Percentiles rank a stretch among this genome's conserved stretches.
These are phyloP conservation scores for Capsicum baccatum DNA, from an alignment of 257 asterid genomes.

Conservation along the genomic window DNA sequence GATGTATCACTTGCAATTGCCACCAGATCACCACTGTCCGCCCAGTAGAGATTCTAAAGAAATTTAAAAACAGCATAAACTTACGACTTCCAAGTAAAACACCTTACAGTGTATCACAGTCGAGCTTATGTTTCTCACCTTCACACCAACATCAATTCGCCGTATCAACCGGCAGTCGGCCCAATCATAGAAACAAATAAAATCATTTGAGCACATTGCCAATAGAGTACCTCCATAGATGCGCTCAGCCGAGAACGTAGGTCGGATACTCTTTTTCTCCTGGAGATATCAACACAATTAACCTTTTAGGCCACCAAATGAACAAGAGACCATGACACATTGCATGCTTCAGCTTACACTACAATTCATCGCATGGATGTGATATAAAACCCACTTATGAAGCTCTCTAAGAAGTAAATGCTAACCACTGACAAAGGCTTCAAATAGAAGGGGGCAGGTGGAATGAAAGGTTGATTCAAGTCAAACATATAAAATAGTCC, in stretches of 20 bases:
- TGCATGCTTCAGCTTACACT: slow-evolving; percentile 5
- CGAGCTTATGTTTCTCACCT: slow-evolving; percentile 53
- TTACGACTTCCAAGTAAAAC: slow-evolving; percentile 18
- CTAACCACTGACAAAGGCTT: not conserved
- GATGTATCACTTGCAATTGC: slow-evolving; percentile 86
- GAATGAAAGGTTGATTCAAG: slow-evolving; percentile 22
- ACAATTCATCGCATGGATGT: not conserved
- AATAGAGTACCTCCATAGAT: slow-evolving; percentile 81
- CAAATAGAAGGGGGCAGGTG: slow-evolving; percentile 15
- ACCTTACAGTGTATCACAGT: slow-evolving; percentile 28
- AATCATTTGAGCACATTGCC: slow-evolving; percentile 90
- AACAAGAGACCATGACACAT: slow-evolving; percentile 20
- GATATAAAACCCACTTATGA: not conserved
- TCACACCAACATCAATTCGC: slow-evolving; percentile 89
- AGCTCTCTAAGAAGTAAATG: slow-evolving; percentile 19
- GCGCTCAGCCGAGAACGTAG: slow-evolving; percentile 91
- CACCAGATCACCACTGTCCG: slow-evolving; percentile 88
- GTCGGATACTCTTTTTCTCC: slow-evolving; percentile 98
- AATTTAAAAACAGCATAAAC: slow-evolving; percentile 28
- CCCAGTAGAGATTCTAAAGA: slow-evolving; percentile 91
- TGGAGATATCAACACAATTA: slow-evolving; percentile 47
- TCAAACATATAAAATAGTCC: not conserved
- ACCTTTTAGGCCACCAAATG: slow-evolving; percentile 26
- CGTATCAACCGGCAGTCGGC: slow-evolving; percentile 88
- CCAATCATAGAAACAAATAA: slow-evolving; percentile 95